Evolutionary conservation across 176 grass and related monocot genomes (phyloP).

Genomic region (Dactylis glomerata): DNA sequence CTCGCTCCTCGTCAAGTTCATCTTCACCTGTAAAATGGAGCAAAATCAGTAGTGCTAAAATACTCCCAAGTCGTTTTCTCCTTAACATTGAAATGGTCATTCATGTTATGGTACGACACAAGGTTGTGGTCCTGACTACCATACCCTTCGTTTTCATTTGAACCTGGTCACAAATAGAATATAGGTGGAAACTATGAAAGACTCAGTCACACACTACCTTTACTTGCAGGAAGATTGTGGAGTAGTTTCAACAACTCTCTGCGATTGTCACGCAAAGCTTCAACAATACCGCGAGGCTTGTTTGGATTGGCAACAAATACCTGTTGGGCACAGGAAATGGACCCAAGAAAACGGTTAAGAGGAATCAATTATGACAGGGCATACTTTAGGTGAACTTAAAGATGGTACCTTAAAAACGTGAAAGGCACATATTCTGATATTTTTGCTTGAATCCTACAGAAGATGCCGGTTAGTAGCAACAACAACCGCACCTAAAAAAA

Average conservation of each 20-base stretch:
- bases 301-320: constrained; percentile 87
- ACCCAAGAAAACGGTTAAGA: background rate
- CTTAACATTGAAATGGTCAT: no score
- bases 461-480: constrained; percentile 2
- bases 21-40: constrained; percentile 70
- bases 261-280: constrained; percentile 47
- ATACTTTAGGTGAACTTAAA: background rate
- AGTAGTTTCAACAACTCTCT: constrained; percentile 63
- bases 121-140: background rate
- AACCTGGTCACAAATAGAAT: background rate
- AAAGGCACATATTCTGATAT: constrained; percentile 93
- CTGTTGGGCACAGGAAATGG: constrained; percentile 28
- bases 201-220: constrained; percentile 35
- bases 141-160: background rate
- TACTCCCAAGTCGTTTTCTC: background rate
- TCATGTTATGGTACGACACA: background rate
- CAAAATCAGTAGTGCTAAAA: background rate
- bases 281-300: constrained; percentile 53
- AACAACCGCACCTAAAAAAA: background rate
- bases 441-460: constrained; percentile 96
- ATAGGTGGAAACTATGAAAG: background rate
- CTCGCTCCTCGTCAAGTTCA: constrained; percentile 84
- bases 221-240: constrained; percentile 57
- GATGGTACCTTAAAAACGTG: constrained; percentile 91
- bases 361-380: background rate